These are phyloP conservation scores for Besnoitia besnoiti DNA, from an alignment of 169 alveolate genomes.

Conservation along the genomic window DNA sequence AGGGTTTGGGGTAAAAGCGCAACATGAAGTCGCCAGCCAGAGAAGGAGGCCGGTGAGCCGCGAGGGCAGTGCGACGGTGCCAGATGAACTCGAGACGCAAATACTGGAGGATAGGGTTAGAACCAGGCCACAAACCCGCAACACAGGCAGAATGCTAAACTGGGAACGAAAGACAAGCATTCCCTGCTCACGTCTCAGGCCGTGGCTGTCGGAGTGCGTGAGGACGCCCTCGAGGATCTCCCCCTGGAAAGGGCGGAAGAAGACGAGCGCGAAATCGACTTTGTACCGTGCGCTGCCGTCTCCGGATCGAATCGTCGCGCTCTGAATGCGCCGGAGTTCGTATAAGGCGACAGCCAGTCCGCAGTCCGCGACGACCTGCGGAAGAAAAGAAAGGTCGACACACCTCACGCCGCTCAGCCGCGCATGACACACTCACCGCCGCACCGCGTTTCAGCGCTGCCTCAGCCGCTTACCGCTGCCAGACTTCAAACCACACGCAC, in stretches of 20 bases:
- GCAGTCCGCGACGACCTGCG: conserved; percentile 33
- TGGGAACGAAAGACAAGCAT: background rate
- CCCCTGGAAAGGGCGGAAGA: conserved; percentile 50
- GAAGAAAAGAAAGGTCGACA: background rate
- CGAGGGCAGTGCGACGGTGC: too few relatives aligned
- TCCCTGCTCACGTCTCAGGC: background rate
- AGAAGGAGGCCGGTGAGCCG: too few relatives aligned
- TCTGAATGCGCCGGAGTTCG: conserved; percentile 35
- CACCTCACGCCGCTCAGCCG: too few relatives aligned
- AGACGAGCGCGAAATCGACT: conserved; percentile 38
- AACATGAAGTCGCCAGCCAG: too few relatives aligned
- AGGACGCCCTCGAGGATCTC: conserved; percentile 51
- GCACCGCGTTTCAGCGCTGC: too few relatives aligned
- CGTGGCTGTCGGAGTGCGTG: conserved; percentile 9
- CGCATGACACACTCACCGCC: too few relatives aligned
- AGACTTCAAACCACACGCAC: too few relatives aligned
- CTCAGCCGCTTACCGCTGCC: too few relatives aligned
- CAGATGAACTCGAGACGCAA: too few relatives aligned
- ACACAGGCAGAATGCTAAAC: background rate
- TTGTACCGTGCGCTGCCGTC: conserved; percentile 53
- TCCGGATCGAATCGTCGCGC: conserved; percentile 20
- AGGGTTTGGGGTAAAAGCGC: too few relatives aligned
- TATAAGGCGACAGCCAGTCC: conserved; percentile 50
- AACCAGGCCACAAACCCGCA: background rate
- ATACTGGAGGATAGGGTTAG: too few relatives aligned